Conservation (phyloP, 1,284 basidiomycete species). For the Trametes polyzona region DNA sequence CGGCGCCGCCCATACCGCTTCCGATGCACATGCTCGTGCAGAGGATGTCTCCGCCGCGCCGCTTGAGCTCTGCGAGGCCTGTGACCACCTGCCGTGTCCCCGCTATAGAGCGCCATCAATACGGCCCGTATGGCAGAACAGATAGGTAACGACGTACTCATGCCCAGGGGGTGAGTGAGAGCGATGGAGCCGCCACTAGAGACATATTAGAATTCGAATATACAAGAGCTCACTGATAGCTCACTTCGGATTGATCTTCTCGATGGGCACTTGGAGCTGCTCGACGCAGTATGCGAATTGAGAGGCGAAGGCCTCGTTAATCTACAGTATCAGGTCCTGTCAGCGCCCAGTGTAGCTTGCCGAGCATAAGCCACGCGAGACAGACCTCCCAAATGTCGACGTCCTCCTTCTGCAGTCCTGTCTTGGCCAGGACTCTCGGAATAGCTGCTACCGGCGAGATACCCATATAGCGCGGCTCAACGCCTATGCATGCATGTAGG, state of each 20-base stretch:
- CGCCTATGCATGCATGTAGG: slow-evolving; percentile 48
- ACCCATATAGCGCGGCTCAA: slow-evolving; percentile 87
- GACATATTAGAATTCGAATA: not conserved
- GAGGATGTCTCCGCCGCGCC: slow-evolving; percentile 66
- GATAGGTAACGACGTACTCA: slow-evolving; percentile 64
- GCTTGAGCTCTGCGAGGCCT: slow-evolving; percentile 77
- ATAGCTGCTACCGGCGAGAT: slow-evolving; percentile 87
- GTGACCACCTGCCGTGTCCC: slow-evolving; percentile 79
- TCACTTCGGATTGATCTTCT: slow-evolving; percentile 88
- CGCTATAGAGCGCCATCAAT: slow-evolving; percentile 30
- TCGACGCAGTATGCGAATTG: slow-evolving; percentile 84
- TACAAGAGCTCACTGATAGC: slow-evolving; percentile 27
- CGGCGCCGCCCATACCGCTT: slow-evolving; percentile 87
- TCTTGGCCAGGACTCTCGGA: slow-evolving; percentile 75
- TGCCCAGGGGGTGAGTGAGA: slow-evolving; percentile 78
- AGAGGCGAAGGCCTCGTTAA: slow-evolving; percentile 85
- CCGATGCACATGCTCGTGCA: slow-evolving; percentile 91
- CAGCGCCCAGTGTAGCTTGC: no score
- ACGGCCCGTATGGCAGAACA: not conserved
- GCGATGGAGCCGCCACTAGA: slow-evolving; percentile 84
- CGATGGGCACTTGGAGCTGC: slow-evolving; percentile 76
- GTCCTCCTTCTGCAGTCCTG: slow-evolving; percentile 81
- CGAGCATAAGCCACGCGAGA: slow-evolving; percentile 22
- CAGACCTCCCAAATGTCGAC: slow-evolving; percentile 87
- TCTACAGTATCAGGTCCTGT: slow-evolving; percentile 43